Evolutionary conservation across 2,329 filamentous ascomycete genomes (phyloP).

Genomic region (Leptographium lundbergii): DNA sequence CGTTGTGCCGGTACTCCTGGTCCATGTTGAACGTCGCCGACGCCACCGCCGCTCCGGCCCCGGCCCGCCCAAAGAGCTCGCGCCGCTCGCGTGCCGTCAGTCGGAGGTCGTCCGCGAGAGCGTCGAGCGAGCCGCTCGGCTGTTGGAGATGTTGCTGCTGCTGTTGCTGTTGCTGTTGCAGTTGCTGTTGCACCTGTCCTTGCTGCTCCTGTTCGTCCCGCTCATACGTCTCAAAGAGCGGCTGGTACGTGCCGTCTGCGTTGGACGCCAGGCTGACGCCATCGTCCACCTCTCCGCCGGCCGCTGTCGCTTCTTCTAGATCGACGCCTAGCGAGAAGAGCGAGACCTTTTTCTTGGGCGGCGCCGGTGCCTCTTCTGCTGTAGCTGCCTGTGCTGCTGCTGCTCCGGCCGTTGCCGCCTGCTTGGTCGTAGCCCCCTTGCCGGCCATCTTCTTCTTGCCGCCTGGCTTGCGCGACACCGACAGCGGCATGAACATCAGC

Average conservation of each 20-base stretch:
- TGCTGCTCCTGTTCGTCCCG: constrained; percentile 19
- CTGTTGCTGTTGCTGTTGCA: constrained; percentile 5
- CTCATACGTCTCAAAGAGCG: constrained; percentile 30
- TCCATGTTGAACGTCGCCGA: constrained; percentile 86
- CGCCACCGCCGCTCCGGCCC: constrained; percentile 31
- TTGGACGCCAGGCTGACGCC: background rate
- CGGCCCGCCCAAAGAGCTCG: constrained; percentile 69
- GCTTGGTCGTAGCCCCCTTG: constrained; percentile 2
- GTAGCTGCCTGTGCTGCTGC: background rate
- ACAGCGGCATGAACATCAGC: constrained; percentile 80
- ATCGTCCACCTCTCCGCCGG: constrained; percentile 11
- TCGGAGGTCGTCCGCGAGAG: constrained; percentile 65
- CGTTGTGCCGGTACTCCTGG: constrained; percentile 74
- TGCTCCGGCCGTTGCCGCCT: constrained; percentile 7
- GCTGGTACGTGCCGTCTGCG: constrained; percentile 30
- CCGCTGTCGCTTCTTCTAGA: constrained; percentile 23
- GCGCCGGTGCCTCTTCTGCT: constrained; percentile 6
- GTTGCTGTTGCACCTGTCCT: constrained; percentile 14
- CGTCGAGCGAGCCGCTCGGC: constrained; percentile 38
- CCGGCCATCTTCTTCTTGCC: constrained; percentile 38
- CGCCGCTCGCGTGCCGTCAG: constrained; percentile 65
- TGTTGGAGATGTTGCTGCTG: constrained; percentile 7
- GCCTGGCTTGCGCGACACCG: constrained; percentile 61
- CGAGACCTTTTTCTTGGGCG: constrained; percentile 49
- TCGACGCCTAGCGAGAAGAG: constrained; percentile 53